Evolutionary conservation across 371 early-diverging fungal genomes (phyloP).

Genomic region (Rhizopus stolonifer): DNA sequence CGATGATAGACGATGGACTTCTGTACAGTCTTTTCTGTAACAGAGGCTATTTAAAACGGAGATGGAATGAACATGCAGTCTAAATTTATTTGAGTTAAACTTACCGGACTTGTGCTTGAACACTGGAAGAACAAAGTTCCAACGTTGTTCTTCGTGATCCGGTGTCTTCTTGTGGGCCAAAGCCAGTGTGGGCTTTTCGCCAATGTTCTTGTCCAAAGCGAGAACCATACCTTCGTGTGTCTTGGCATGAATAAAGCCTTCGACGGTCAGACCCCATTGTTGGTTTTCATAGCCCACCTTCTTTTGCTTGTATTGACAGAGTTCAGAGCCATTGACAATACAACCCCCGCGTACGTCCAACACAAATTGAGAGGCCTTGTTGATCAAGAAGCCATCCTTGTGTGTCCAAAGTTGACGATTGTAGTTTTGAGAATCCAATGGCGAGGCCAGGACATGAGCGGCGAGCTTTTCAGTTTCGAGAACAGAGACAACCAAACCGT

Average conservation of each 20-base stretch:
- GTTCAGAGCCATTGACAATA: conserved; percentile 28
- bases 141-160: conserved; percentile 45
- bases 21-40: conserved; percentile 25
- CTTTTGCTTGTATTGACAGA: conserved; percentile 48
- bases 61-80: too few relatives aligned
- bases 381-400: conserved; percentile 55
- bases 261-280: conserved; percentile 42
- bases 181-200: conserved; percentile 7
- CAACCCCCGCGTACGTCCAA: conserved; percentile 59
- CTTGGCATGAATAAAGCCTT: conserved; percentile 40
- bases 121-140: conserved; percentile 50
- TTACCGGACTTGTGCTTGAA: conserved; percentile 43
- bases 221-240: conserved; percentile 28
- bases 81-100: too few relatives aligned
- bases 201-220: conserved; percentile 9
- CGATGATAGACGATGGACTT: conserved; percentile 33
- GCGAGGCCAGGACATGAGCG: conserved; percentile 40
- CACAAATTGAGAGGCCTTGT: conserved; percentile 56
- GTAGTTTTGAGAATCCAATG: conserved; percentile 41
- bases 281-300: conserved; percentile 35
- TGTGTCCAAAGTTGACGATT: conserved; percentile 58
- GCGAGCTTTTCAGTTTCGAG: conserved; percentile 26
- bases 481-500: conserved; percentile 48
- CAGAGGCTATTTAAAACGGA: too few relatives aligned
- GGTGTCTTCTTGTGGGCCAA: conserved; percentile 27